These are phyloP conservation scores for Myriosclerotinia curreyana DNA, from an alignment of 2,329 filamentous ascomycete species.

Conservation along the genomic window DNA sequence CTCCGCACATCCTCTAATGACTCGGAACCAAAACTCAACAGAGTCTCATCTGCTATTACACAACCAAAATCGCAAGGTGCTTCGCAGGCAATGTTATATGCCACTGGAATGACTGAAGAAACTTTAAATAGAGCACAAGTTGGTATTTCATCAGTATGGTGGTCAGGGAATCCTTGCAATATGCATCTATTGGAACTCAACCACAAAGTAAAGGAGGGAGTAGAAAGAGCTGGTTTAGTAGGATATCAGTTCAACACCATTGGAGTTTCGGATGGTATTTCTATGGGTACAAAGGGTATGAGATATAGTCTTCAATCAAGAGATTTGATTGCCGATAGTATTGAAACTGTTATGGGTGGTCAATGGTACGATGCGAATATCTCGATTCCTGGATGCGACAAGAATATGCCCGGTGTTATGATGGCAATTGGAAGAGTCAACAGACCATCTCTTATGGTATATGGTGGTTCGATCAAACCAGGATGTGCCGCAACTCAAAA, in stretches of 20 bases:
- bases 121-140: constrained; percentile 97
- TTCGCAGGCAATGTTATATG: constrained; percentile 98
- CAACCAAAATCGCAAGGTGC: constrained; percentile 98
- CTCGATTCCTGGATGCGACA: constrained; percentile 95
- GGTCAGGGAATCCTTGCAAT: constrained; percentile 97
- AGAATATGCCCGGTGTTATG: constrained; percentile 95
- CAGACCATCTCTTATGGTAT: constrained; percentile 93
- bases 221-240: constrained; percentile 73
- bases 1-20: constrained; percentile 33
- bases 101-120: constrained; percentile 78
- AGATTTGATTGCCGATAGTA: constrained; percentile 95
- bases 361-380: constrained; percentile 99
- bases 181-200: constrained; percentile 90
- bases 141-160: constrained; percentile 98
- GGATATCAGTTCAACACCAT: constrained; percentile 99
- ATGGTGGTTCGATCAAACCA: constrained; percentile 90
- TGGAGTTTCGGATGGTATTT: constrained; percentile 95
- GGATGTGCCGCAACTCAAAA: constrained; percentile 77
- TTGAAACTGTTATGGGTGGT: constrained; percentile 98
- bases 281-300: constrained; percentile 98
- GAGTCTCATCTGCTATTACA: constrained; percentile 78
- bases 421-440: constrained; percentile 96
- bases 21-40: constrained; percentile 63
- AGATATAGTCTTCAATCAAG: constrained; percentile 90
- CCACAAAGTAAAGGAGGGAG: constrained; percentile 55